These are phyloP conservation scores for Pseudocercospora vitis DNA, from an alignment of 2,329 filamentous ascomycete genomes.

Conservation along the genomic window DNA sequence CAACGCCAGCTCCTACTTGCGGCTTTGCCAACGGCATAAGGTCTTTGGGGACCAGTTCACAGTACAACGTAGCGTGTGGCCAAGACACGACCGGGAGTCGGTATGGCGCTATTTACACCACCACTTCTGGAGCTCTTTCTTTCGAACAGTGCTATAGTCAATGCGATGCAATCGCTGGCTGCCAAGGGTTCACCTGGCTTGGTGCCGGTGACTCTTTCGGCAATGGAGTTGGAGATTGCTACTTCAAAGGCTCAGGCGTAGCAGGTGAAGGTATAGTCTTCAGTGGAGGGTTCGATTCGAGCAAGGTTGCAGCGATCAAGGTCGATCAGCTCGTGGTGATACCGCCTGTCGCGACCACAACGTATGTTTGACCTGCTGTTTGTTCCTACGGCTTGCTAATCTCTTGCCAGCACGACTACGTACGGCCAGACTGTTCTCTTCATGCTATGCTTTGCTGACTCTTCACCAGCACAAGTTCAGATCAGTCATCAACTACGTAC, in stretches of 20 bases:
- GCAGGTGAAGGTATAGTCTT: background rate
- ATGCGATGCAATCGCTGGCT: background rate
- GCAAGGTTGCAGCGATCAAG: background rate
- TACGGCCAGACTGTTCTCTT: background rate
- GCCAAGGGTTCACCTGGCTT: background rate
- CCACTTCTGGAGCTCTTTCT: background rate
- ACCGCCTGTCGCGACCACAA: background rate
- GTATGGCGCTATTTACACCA: background rate
- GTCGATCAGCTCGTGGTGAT: background rate
- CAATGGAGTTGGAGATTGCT: conserved; percentile 4
- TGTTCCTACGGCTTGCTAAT: background rate
- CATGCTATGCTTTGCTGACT: background rate
- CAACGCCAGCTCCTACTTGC: background rate
- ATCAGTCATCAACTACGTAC: background rate
- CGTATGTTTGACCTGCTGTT: background rate
- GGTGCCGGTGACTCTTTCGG: background rate
- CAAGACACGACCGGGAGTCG: background rate
- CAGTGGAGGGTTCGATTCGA: background rate
- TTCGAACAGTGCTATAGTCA: conserved; percentile 6
- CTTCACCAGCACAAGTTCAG: background rate
- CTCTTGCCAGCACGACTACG: background rate
- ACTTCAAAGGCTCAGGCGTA: conserved; percentile 9
- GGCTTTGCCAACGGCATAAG: background rate
- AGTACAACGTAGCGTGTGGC: background rate
- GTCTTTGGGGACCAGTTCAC: background rate